Evolutionary conservation across 2,329 filamentous ascomycete species (phyloP).

Genomic region (Claviceps cyperi): DNA sequence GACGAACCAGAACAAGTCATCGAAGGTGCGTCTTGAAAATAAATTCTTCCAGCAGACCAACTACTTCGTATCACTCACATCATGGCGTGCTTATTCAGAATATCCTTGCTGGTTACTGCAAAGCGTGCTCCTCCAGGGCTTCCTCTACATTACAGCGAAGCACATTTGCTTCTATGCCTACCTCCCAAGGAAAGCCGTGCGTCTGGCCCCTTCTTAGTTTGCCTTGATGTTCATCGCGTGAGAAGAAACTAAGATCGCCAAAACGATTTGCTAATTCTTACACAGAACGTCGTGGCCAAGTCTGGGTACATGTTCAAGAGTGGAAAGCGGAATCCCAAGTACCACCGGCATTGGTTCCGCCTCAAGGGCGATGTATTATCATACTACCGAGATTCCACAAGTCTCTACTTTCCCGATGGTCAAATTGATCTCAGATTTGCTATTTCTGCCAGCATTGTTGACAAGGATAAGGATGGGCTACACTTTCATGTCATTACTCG

Average conservation of each 20-base stretch:
- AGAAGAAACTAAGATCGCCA: too few relatives aligned
- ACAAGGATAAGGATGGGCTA: constrained; percentile 62
- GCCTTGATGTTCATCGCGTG: not conserved
- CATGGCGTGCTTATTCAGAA: constrained; percentile 33
- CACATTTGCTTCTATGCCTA: constrained; percentile 98
- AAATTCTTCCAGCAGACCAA: constrained; percentile 1
- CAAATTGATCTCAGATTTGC: constrained; percentile 87
- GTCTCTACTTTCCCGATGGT: constrained; percentile 81
- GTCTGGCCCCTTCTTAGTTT: constrained; percentile 13
- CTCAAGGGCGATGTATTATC: constrained; percentile 84
- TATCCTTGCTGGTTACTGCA: constrained; percentile 90
- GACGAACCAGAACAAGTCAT: constrained; percentile 71
- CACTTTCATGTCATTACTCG: constrained; percentile 73
- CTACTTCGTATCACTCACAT: not conserved
- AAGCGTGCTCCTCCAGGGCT: constrained; percentile 82
- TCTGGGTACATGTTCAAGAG: constrained; percentile 81
- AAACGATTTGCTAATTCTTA: constrained; percentile 7
- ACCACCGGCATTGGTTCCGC: constrained; percentile 83
- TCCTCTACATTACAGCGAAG: constrained; percentile 84
- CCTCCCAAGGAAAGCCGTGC: constrained; percentile 77
- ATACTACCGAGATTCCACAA: constrained; percentile 72
- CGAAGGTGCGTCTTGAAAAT: constrained; percentile 38
- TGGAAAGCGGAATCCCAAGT: constrained; percentile 75
- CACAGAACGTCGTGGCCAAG: constrained; percentile 58
- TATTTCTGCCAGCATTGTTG: constrained; percentile 66